These are phyloP conservation scores for Glycyrrhiza uralensis DNA, from an alignment of 306 rosid genomes.

Conservation along the genomic window DNA sequence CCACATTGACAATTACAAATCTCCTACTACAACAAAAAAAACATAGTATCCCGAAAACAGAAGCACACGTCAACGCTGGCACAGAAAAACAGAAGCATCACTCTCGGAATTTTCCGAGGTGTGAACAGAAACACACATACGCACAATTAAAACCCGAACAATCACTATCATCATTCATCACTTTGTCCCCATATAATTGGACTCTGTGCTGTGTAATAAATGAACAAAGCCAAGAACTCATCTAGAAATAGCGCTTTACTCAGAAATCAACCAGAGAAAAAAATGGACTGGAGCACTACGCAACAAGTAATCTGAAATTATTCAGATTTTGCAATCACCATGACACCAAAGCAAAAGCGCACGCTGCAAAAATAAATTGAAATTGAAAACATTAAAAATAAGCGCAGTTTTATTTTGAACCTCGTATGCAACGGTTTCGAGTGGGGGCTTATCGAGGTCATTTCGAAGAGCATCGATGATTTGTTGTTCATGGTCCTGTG, in stretches of 20 bases:
- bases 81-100: neutral
- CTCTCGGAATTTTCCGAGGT: neutral
- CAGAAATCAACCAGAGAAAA: too few relatives aligned
- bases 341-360: too few relatives aligned
- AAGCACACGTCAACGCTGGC: neutral
- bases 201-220: neutral
- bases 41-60: neutral
- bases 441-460: conserved; percentile 55
- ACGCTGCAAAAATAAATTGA: too few relatives aligned
- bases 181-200: neutral
- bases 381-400: too few relatives aligned
- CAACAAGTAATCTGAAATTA: too few relatives aligned
- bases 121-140: neutral
- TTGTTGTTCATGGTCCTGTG: neutral
- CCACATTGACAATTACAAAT: neutral
- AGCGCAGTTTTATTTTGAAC: too few relatives aligned
- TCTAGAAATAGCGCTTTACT: neutral
- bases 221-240: neutral
- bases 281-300: too few relatives aligned
- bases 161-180: neutral
- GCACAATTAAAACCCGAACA: neutral
- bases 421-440: conserved; percentile 65
- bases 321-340: too few relatives aligned
- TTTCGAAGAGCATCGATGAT: conserved; percentile 33
- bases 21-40: neutral